phyloP scores from a whole-genome alignment of 148 eudicot genomes.

The Hydrangea macrophylla region DNA sequence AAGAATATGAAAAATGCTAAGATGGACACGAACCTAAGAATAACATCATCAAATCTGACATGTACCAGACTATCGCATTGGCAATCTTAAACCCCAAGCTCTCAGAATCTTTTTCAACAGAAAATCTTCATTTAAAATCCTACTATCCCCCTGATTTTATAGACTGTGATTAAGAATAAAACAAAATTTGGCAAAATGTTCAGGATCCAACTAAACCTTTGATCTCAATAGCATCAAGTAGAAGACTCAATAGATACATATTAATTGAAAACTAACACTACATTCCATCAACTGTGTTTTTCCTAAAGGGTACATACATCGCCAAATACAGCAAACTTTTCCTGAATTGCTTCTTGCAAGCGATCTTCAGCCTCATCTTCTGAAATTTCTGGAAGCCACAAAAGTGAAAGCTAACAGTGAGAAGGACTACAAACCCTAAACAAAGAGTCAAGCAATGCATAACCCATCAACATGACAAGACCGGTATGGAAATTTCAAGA shows the following conservation, averaged over 20 bases:
- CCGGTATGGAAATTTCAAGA: not conserved
- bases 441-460: slow-evolving; percentile 1
- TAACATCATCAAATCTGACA: not conserved
- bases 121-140: not conserved
- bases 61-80: not conserved
- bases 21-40: no score
- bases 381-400: slow-evolving; percentile 68
- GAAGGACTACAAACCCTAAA: not conserved
- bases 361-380: slow-evolving; percentile 95
- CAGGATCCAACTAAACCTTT: not conserved
- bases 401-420: slow-evolving; percentile 7
- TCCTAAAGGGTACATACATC: slow-evolving; percentile 50
- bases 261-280: not conserved
- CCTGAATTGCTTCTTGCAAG: slow-evolving; percentile 94
- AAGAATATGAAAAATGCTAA: no score
- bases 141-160: not conserved
- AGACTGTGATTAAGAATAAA: not conserved
- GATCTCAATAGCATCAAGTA: not conserved
- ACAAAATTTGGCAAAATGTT: slow-evolving; percentile 11
- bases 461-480: not conserved
- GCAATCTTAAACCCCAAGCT: not conserved
- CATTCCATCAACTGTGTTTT: not conserved
- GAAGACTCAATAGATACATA: not conserved
- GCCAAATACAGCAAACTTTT: slow-evolving; percentile 84
- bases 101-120: not conserved